A percentile compares a stretch with the other conserved stretches of the same genome.
phyloP scores from a whole-genome alignment of 768 basidiomycete species.

The Dentipellis sp. region DNA sequence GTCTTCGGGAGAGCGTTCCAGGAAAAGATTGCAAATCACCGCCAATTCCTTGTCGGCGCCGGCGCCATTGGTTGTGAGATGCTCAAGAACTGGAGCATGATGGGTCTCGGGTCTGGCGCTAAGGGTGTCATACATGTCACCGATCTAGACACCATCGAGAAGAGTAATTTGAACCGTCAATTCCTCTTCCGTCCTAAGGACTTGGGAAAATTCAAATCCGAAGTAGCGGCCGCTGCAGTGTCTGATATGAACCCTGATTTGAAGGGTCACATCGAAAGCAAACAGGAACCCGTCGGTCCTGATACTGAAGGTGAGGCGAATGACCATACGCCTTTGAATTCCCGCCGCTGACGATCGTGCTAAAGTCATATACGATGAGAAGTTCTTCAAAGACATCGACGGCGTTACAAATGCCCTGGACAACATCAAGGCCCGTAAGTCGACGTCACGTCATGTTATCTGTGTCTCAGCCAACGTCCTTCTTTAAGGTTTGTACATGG shows the following conservation, averaged over 20 bases:
- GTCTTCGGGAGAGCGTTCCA: slow-evolving; percentile 95
- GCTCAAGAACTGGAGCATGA: slow-evolving; percentile 99
- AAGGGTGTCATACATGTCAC: slow-evolving; percentile 86
- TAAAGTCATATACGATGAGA: slow-evolving; percentile 77
- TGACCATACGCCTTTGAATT: background rate
- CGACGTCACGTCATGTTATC: background rate
- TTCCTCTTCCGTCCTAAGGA: slow-evolving; percentile 97
- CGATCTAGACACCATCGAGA: slow-evolving; percentile 98
- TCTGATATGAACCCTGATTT: slow-evolving; percentile 94
- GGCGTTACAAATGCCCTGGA: slow-evolving; percentile 97
- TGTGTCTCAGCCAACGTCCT: slow-evolving; percentile 4
- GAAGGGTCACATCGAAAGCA: slow-evolving; percentile 73
- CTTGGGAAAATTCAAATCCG: slow-evolving; percentile 93
- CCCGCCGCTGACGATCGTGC: slow-evolving; percentile 8
- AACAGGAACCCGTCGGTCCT: slow-evolving; percentile 89
- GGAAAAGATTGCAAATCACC: slow-evolving; percentile 77
- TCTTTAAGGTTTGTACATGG: slow-evolving; percentile 85
- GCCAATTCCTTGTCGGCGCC: slow-evolving; percentile 96
- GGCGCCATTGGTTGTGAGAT: slow-evolving; percentile 99
- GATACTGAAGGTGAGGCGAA: slow-evolving; percentile 78
- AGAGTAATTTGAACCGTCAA: slow-evolving; percentile 96
- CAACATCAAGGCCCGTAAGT: slow-evolving; percentile 90
- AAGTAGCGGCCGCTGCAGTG: slow-evolving; percentile 86
- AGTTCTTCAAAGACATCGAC: slow-evolving; percentile 81
- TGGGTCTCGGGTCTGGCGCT: slow-evolving; percentile 80